Base-by-base conservation (phyloP, 2,329 filamentous ascomycete species). In the Botryotinia convoluta region DNA sequence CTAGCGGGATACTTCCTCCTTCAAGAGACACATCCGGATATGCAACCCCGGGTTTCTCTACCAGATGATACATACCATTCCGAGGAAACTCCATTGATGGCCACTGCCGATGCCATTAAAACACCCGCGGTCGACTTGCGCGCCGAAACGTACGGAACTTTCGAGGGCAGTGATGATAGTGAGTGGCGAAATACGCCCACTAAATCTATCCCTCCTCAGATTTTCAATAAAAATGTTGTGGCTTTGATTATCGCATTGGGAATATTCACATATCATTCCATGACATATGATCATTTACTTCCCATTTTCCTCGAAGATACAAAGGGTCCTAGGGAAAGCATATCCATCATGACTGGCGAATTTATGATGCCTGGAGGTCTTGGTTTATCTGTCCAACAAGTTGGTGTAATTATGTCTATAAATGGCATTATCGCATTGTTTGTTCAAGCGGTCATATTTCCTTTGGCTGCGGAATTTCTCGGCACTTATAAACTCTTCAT, bases 181-280 rank as follows among this genome's bases (percentile, higher is more conserved):
- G 72, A 64, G 54, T 80, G 79, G 80, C 70, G 77, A 82, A 75
- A 80, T 74, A 39, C 74, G 78, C 79, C 74, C 76, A 78, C 65
- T 75, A 79, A 77, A 69, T 69, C 54, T 22, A 44, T 39, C 29
- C 57, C 67, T 12, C 75, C 74, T 84, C 87, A 77, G 80, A 85
- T 87, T 69, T 89, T 91, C 77, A 91, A 87, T 2, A 86, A 84
- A 82, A 88, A 88, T 59, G 90, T 97, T 74, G 85, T 93, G 77
- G 90, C 92, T 82, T 88, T 97, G 71, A 90, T 96, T 57, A 79
- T 94, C n/a, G 92, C 95, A 1, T 84, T 98, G 65, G 93, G 92
- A 62, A 93, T 98, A 76, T 97, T 97, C 84, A 96, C 94, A 7
- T 97, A 97, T 81, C 95, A 98, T 83, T 94, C 92, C 54, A 98